These are phyloP conservation scores for Leptoxyphium fumago DNA, from an alignment of 2,329 filamentous ascomycete species.

Conservation along the genomic window DNA sequence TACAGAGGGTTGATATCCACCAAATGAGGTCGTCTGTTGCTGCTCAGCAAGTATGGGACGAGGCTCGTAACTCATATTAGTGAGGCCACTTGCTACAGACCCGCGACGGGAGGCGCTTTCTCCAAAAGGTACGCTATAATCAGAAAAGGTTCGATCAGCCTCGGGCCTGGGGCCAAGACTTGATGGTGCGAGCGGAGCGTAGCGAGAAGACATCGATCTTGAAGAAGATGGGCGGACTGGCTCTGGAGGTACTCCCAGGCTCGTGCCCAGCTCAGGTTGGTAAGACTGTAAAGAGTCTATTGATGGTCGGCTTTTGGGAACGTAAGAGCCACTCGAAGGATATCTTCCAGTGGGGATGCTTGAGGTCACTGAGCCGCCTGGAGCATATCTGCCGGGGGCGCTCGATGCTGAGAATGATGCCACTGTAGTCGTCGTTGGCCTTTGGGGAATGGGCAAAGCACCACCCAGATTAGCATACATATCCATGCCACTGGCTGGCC, in stretches of 20 bases:
- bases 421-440: conserved; percentile 9
- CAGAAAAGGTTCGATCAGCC: conserved; percentile 12
- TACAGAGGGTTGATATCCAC: neutral
- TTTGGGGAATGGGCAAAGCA: conserved; percentile 17
- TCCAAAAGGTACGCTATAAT: conserved; percentile 15
- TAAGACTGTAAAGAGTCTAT: conserved; percentile 22
- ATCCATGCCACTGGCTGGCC: conserved; percentile 56
- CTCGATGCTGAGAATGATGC: conserved; percentile 5
- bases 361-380: conserved; percentile 3
- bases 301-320: conserved; percentile 18
- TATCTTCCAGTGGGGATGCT: conserved; percentile 1
- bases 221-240: conserved; percentile 10
- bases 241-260: conserved; percentile 3
- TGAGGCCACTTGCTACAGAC: conserved; percentile 9
- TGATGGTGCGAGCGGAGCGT: conserved; percentile 10
- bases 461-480: conserved; percentile 46
- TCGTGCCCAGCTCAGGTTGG: conserved; percentile 1
- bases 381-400: conserved; percentile 17
- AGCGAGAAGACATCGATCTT: conserved; percentile 10
- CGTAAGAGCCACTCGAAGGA: conserved; percentile 4
- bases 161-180: conserved; percentile 14
- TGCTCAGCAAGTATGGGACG: conserved; percentile 14
- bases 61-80: conserved; percentile 15
- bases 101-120: conserved; percentile 15
- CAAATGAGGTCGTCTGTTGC: neutral